Evolutionary conservation across 2,329 filamentous ascomycete genomes (phyloP).

Genomic region (Pseudogymnoascus sp.): DNA sequence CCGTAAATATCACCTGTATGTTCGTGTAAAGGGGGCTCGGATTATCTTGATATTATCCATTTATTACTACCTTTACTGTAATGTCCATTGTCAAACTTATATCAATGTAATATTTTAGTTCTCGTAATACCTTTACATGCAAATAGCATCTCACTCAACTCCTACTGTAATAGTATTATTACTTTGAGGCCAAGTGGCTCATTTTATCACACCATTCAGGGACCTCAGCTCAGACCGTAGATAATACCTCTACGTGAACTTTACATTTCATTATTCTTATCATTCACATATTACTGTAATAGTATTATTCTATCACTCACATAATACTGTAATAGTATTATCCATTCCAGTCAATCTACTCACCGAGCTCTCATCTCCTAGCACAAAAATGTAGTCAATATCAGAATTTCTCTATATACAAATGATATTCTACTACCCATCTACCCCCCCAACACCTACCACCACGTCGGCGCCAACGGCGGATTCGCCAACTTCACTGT

Average conservation of each 20-base stretch:
- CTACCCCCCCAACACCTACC: background rate
- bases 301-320: background rate
- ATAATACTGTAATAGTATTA: background rate
- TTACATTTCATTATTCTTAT: background rate
- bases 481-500: slow-evolving; percentile 33
- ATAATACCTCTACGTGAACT: background rate
- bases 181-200: background rate
- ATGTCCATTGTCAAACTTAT: background rate
- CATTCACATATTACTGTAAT: background rate
- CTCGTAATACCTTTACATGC: background rate
- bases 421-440: background rate
- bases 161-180: background rate
- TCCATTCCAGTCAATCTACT: background rate
- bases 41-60: background rate
- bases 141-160: background rate
- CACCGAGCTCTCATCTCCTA: background rate
- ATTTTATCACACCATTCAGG: background rate
- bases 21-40: background rate
- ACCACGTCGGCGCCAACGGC: slow-evolving; percentile 13
- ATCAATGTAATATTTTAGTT: background rate
- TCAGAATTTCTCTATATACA: slow-evolving; percentile 1
- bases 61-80: background rate
- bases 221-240: background rate
- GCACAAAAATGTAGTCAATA: background rate
- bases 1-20: background rate